Conservation (phyloP, 2,329 filamentous ascomycete species). For the Pseudocercospora macadamiae region DNA sequence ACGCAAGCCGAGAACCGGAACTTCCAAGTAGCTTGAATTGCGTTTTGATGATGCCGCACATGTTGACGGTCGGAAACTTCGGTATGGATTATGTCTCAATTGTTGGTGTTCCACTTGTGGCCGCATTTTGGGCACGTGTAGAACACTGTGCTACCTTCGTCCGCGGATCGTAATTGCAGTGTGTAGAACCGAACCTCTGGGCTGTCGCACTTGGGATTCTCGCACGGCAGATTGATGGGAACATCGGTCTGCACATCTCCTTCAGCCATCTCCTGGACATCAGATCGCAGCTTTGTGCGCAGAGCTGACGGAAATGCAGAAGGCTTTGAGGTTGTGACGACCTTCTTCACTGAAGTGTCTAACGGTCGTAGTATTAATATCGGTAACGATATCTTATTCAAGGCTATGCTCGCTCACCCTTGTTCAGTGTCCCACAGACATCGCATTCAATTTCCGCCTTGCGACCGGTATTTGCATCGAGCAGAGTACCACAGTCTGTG, state of each 20-base stretch:
- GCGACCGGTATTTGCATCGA: slow-evolving; percentile 77
- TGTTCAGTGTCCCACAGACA: slow-evolving; percentile 82
- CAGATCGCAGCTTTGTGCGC: slow-evolving; percentile 76
- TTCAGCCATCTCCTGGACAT: slow-evolving; percentile 77
- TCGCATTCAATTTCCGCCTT: slow-evolving; percentile 80
- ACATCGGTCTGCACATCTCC: slow-evolving; percentile 70
- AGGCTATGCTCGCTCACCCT: slow-evolving; percentile 65
- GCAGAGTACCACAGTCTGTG: slow-evolving; percentile 85
- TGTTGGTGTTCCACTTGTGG: slow-evolving; percentile 71
- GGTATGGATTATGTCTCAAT: slow-evolving; percentile 48
- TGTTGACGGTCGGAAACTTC: neutral
- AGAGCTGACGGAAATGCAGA: slow-evolving; percentile 89
- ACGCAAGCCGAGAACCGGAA: too few species aligned
- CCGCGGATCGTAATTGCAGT: slow-evolving; percentile 84
- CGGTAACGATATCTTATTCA: too few species aligned
- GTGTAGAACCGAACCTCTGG: slow-evolving; percentile 83
- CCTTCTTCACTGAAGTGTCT: slow-evolving; percentile 76
- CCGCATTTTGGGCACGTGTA: slow-evolving; percentile 82
- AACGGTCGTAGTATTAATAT: slow-evolving; percentile 1
- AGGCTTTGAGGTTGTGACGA: slow-evolving; percentile 82
- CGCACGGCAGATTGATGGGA: slow-evolving; percentile 69
- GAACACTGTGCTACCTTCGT: slow-evolving; percentile 93
- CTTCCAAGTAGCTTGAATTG: too few species aligned
- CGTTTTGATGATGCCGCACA: too few species aligned
- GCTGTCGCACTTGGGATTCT: slow-evolving; percentile 77